Conservation (phyloP, 345 rosid species). For the Eucalyptus melliodora region DNA sequence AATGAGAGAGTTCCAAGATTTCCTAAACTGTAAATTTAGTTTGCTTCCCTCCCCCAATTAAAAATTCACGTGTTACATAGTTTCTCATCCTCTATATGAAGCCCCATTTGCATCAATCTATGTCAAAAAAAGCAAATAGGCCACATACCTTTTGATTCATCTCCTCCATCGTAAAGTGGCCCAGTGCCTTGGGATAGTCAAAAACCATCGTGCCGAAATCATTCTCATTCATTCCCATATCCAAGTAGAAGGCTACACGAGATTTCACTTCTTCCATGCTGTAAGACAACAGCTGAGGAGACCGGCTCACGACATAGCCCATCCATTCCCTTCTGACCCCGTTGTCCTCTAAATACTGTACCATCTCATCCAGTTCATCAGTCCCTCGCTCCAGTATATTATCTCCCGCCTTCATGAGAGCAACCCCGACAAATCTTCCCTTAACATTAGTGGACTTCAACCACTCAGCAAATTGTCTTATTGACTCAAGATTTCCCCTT, state of each 20-base stretch:
- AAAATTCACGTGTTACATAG: neutral
- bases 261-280: slow-evolving; percentile 51
- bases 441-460: slow-evolving; percentile 67
- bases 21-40: neutral
- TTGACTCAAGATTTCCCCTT: slow-evolving; percentile 54
- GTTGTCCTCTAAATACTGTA: slow-evolving; percentile 54
- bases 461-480: slow-evolving; percentile 49
- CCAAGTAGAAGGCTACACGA: slow-evolving; percentile 58
- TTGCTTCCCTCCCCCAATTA: neutral
- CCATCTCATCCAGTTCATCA: slow-evolving; percentile 48
- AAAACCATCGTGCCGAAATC: slow-evolving; percentile 94
- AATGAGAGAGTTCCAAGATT: neutral
- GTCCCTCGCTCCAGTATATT: slow-evolving; percentile 35
- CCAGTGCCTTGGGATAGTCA: slow-evolving; percentile 69
- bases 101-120: neutral
- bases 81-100: neutral
- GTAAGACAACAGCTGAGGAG: slow-evolving; percentile 51
- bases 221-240: slow-evolving; percentile 69
- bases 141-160: slow-evolving; percentile 68
- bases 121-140: neutral
- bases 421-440: slow-evolving; percentile 63
- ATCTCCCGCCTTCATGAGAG: slow-evolving; percentile 50
- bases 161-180: slow-evolving; percentile 53
- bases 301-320: slow-evolving; percentile 71
- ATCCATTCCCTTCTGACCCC: slow-evolving; percentile 87